These are phyloP conservation scores for Fusarium sp. DNA, from an alignment of 2,329 filamentous ascomycete genomes.

Conservation along the genomic window DNA sequence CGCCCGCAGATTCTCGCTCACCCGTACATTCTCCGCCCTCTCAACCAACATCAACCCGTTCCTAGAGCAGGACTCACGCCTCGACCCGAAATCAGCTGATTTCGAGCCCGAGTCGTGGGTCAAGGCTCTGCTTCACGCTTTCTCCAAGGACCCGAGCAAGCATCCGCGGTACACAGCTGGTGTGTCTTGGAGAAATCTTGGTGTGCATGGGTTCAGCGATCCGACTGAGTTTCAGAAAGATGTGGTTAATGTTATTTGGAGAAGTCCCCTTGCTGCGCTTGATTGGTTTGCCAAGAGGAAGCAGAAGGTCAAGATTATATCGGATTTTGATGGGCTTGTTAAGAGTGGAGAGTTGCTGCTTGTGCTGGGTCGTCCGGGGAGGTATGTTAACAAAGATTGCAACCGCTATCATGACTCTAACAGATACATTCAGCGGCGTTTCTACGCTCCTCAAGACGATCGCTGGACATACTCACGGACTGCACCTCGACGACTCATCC, in stretches of 20 bases:
- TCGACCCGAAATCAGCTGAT: conserved; percentile 52
- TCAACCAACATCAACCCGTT: conserved; percentile 39
- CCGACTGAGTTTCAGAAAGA: conserved; percentile 75
- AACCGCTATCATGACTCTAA: background rate
- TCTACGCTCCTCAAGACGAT: conserved; percentile 84
- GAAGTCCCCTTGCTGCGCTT: conserved; percentile 50
- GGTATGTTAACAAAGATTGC: background rate
- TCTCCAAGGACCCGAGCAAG: conserved; percentile 24
- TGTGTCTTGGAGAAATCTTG: conserved; percentile 70
- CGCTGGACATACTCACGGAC: conserved; percentile 80
- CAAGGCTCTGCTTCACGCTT: conserved; percentile 25
- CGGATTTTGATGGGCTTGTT: conserved; percentile 71
- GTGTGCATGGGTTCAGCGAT: conserved; percentile 71
- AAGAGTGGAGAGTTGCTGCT: conserved; percentile 76
- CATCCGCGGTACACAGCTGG: conserved; percentile 48
- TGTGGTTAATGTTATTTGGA: conserved; percentile 65
- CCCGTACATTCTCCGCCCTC: conserved; percentile 16
- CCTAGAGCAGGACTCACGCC: conserved; percentile 50
- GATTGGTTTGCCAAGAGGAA: conserved; percentile 61
- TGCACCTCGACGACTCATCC: conserved; percentile 72
- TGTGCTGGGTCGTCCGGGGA: conserved; percentile 66
- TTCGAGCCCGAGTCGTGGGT: conserved; percentile 31
- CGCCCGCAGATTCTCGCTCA: conserved; percentile 26
- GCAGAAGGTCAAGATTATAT: conserved; percentile 71
- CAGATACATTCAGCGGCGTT: conserved; percentile 44